These are phyloP conservation scores for Chrysanthemum seticuspe DNA, from an alignment of 129 eudicot species.

Conservation along the genomic window DNA sequence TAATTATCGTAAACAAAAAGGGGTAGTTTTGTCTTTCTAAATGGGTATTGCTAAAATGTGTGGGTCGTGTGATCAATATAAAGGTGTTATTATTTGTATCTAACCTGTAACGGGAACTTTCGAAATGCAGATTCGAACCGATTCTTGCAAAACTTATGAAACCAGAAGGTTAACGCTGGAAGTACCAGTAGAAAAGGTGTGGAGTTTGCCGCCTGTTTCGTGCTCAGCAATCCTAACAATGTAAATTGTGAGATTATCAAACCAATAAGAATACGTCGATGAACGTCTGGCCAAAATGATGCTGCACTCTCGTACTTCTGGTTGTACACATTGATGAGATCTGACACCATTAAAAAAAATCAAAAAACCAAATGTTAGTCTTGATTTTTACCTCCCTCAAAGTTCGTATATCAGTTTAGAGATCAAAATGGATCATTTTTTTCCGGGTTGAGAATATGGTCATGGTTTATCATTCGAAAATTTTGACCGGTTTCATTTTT, in stretches of 20 bases:
- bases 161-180: constrained; percentile 81
- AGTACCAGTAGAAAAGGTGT: constrained; percentile 64
- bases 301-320: constrained; percentile 96
- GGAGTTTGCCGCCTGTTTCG: constrained; percentile 50
- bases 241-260: constrained; percentile 70
- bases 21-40: constrained; percentile 7
- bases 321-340: constrained; percentile 84
- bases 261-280: constrained; percentile 71
- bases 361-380: constrained; percentile 11
- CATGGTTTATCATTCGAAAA: no score
- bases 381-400: constrained; percentile 30
- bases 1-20: constrained; percentile 40
- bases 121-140: constrained; percentile 79
- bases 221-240: constrained; percentile 77
- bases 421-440: background rate
- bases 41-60: background rate
- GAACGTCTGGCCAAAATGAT: constrained; percentile 90
- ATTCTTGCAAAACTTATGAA: constrained; percentile 75
- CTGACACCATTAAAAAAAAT: constrained; percentile 32
- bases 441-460: no score
- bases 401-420: background rate
- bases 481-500: background rate
- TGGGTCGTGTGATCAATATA: background rate
- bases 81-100: constrained; percentile 8
- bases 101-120: constrained; percentile 81